Base-by-base conservation (phyloP, 2,329 filamentous ascomycete genomes). In the Emergomyces pasteurianus region DNA sequence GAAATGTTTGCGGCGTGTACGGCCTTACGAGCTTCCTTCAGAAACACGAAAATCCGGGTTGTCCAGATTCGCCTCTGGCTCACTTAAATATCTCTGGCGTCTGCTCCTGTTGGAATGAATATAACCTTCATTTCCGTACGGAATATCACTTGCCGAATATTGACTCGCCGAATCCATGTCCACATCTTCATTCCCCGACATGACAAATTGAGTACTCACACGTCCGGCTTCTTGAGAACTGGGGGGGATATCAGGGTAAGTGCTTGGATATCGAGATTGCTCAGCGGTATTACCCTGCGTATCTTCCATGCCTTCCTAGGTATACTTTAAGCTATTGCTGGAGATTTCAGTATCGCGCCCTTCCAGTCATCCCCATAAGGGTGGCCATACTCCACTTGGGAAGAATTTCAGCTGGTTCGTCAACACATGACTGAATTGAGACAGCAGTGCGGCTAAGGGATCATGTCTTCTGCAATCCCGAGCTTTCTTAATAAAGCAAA, bases 81-180 rank as follows among this genome's bases (percentile, higher is more conserved):
- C 47, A 38, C 50, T 50, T 21, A 50, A 50, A n/a, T 36, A 47
- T 21, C 38, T 43, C 40, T 43, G 40, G 8, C 40, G 55, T 21
- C 49, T 58, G 18, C 47, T 42, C 21, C 60, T 46, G 34, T 6
- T 26, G 23, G 5, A 23, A 21, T 26, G n/a, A 28, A 43, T 60
- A 50, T 59, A 53, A 14, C 54, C 60, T 36, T 56, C 58, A 58
- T 54, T 31, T 34, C 50, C 43, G 43, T 58, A 34, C 8, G 50
- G 28, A 18, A 36, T 52, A 31, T 61, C 59, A n/a, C 59, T 59
- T 7, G 36, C 59, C 18, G 59, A 63, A 55, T 34, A 43, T 42
- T 42, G 49, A 23, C 34, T 49, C 42, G 14, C 42, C 10, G 55
- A 46, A 21, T 3, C 55, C 38, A 57, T 58, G 16, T 36, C 28